Base-by-base conservation (phyloP, 495 filamentous ascomycete species). In the Penicillium daleae region DNA sequence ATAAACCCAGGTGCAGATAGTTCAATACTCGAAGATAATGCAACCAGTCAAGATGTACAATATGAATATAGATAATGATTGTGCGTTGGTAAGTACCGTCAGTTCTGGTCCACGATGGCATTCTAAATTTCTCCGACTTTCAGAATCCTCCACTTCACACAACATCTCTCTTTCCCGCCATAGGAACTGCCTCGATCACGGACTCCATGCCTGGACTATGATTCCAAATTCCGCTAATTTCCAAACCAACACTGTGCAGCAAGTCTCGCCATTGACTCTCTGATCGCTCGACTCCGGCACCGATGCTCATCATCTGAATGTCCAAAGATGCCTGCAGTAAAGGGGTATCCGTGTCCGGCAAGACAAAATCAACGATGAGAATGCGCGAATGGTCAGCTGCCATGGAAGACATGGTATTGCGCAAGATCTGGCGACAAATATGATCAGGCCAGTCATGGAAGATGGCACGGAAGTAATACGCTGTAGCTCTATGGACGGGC, bases 391-490 rank as follows among this genome's bases (percentile, higher is more conserved):
- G 69, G n/a, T 58, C 62, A 0, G 69, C 59, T 1, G 65, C 69
- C 73, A 81, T 76, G 2, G 78, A 76, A 9, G 75, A 65, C 26
- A 78, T 40, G 17, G 73, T 79, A 48, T 77, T 76, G 10, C 48
- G 53, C 33, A 81, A 56, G 27, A 81, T 74, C 56, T 74, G 52
- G n/a, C 66, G 66, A 39, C 76, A 78, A 29, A 76, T 67, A 4
- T 69, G 21, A 54, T 83, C 78, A 0, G 78, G 73, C 78, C 80
- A 83, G 66, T 81, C 76, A 44, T 82, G 78, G 64, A 80, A 78
- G 35, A 83, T 76, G 22, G 71, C 64, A n/a, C 78, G 75, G 57
- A 79, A 77, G 62, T 78, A 77, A 65, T 80, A 82, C 2, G 57
- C 68, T 39, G 67, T 66, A 6, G 80, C 80, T 9, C 72, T 76